Percentiles rank a stretch among this genome's conserved stretches.
Evolutionary conservation across 2,329 filamentous ascomycete species (phyloP).

Genomic region (Lecanosticta acicola): DNA sequence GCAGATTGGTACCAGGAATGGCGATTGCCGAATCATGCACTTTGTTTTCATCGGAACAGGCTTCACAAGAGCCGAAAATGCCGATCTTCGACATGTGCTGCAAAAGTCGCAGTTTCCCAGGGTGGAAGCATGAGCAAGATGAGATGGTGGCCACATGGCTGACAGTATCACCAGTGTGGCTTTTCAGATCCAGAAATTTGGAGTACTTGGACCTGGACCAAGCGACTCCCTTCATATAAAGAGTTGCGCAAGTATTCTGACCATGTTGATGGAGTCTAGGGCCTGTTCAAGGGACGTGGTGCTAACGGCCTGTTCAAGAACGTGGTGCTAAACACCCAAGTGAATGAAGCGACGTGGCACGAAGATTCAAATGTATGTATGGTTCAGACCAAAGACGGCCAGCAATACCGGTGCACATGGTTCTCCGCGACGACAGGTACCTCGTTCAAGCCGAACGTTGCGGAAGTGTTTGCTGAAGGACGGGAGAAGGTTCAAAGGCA

Average conservation of each 20-base stretch:
- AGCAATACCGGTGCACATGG: conserved; percentile 30
- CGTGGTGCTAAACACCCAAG: conserved; percentile 51
- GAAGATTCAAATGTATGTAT: conserved; percentile 23
- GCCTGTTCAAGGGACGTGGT: conserved; percentile 53
- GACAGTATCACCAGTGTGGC: conserved; percentile 31
- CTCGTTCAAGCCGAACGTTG: conserved; percentile 36
- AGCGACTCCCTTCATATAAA: conserved; percentile 23
- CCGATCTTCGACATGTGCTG: no score
- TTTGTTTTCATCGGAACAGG: neutral
- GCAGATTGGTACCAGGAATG: neutral
- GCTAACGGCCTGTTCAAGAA: conserved; percentile 55
- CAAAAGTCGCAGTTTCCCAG: no score
- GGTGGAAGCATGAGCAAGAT: no score
- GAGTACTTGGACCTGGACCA: conserved; percentile 51
- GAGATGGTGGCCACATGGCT: neutral
- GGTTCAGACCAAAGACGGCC: conserved; percentile 5
- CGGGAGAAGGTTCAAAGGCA: conserved; percentile 36
- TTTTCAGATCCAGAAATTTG: conserved; percentile 43
- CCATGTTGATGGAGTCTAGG: conserved; percentile 52
- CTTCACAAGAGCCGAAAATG: neutral
- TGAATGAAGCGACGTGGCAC: conserved; percentile 47
- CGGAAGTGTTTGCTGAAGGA: conserved; percentile 29
- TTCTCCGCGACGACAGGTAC: conserved; percentile 37
- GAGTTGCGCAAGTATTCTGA: conserved; percentile 55
- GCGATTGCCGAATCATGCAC: neutral